A percentile compares a stretch with the other conserved stretches of the same genome.
These are phyloP conservation scores for Fusarium agapanthi DNA, from an alignment of 2,329 filamentous ascomycete species.

Conservation along the genomic window DNA sequence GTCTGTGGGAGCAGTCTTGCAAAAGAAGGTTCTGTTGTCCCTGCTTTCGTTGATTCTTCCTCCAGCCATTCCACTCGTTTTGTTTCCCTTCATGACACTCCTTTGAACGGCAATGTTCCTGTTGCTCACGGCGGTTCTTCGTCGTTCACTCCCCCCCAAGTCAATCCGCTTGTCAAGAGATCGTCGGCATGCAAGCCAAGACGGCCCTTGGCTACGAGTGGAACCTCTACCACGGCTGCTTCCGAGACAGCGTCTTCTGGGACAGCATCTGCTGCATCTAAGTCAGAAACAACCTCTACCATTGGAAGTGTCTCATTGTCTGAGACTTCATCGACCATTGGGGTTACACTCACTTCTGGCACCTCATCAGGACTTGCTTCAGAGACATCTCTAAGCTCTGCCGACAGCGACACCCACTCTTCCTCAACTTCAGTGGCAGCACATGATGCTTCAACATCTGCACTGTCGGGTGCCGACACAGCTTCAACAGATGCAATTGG, in stretches of 20 bases:
- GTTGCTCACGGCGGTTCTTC: background rate
- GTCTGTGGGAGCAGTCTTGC: conserved; percentile 20
- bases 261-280: background rate
- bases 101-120: conserved; percentile 2
- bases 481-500: background rate
- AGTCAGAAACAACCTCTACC: background rate
- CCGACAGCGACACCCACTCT: background rate
- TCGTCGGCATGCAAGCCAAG: conserved; percentile 11
- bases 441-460: background rate
- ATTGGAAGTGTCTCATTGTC: background rate
- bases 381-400: background rate
- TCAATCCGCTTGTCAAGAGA: background rate
- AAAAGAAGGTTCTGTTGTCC: conserved; percentile 33
- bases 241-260: background rate
- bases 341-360: background rate
- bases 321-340: background rate
- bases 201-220: background rate
- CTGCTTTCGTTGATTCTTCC: conserved; percentile 29
- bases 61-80: conserved; percentile 26
- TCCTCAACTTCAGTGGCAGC: background rate
- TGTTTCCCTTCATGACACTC: conserved; percentile 20
- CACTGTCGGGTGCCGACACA: background rate
- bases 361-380: background rate
- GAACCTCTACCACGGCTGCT: background rate
- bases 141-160: background rate